phyloP scores from a whole-genome alignment of 148 eudicot species.

The Fagopyrum tataricum region DNA sequence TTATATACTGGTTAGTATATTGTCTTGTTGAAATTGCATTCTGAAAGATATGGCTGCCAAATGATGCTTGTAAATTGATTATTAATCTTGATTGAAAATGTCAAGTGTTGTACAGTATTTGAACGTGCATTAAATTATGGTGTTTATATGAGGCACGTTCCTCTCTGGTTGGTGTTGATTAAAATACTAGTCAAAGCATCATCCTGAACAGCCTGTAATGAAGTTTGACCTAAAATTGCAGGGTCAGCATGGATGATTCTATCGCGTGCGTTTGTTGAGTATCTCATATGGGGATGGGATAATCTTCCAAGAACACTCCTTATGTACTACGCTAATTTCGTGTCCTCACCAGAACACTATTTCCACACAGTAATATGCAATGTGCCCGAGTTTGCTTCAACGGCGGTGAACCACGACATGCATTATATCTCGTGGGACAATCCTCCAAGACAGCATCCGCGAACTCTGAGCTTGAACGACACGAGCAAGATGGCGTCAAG shows the following conservation, averaged over 20 bases:
- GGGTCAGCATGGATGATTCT: constrained; percentile 98
- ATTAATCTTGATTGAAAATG: background rate
- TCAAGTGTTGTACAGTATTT: background rate
- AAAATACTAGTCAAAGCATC: background rate
- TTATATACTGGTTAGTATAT: constrained; percentile 72
- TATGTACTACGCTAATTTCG: constrained; percentile 89
- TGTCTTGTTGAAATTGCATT: background rate
- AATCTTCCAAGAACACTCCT: constrained; percentile 84
- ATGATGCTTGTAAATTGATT: background rate
- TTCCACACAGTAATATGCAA: constrained; percentile 97
- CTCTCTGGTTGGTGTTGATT: background rate
- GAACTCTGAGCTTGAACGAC: constrained; percentile 46
- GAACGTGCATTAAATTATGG: background rate
- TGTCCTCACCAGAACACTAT: constrained; percentile 93
- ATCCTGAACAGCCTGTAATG: background rate
- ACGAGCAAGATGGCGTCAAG: constrained; percentile 48
- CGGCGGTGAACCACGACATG: constrained; percentile 79
- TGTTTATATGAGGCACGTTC: background rate
- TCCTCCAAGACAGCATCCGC: constrained; percentile 92
- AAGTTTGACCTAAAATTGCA: constrained; percentile 24
- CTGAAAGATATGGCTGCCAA: background rate
- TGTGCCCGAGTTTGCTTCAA: constrained; percentile 47
- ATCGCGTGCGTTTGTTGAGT: constrained; percentile 78
- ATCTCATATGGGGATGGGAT: constrained; percentile 89
- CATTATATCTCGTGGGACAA: constrained; percentile 94